Percentiles rank a stretch among this genome's conserved stretches.
These are phyloP conservation scores for Taiozyma sp. DNA, from an alignment of 1,139 yeast genomes.

Conservation along the genomic window DNA sequence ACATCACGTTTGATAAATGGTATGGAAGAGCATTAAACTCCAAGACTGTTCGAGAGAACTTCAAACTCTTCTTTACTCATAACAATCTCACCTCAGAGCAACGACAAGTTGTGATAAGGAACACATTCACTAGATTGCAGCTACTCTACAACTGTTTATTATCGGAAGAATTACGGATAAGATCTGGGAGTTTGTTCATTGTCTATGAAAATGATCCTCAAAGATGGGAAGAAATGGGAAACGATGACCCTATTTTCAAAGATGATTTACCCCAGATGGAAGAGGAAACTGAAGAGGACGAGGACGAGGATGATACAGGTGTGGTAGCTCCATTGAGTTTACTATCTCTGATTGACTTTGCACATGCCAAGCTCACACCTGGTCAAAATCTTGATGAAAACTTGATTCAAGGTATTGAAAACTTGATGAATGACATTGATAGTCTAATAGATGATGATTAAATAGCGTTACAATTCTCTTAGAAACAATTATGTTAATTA, in stretches of 20 bases:
- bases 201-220: conserved; percentile 62
- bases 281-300: conserved; percentile 27
- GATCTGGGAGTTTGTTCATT: conserved; percentile 71
- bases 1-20: conserved; percentile 52
- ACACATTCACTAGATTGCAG: conserved; percentile 53
- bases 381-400: conserved; percentile 72
- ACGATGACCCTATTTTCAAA: conserved; percentile 36
- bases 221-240: conserved; percentile 39
- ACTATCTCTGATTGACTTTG: conserved; percentile 78
- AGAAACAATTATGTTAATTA: neutral
- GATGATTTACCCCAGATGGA: conserved; percentile 30
- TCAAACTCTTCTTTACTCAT: conserved; percentile 46
- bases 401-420: conserved; percentile 60
- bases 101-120: conserved; percentile 31
- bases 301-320: conserved; percentile 26
- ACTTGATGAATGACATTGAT: conserved; percentile 42
- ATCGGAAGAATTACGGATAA: conserved; percentile 57
- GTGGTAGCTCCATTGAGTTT: conserved; percentile 29
- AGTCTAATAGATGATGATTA: conserved; percentile 16
- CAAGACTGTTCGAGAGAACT: conserved; percentile 40
- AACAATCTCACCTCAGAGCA: conserved; percentile 28
- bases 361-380: conserved; percentile 65
- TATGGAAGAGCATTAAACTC: conserved; percentile 60
- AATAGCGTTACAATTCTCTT: neutral
- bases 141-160: conserved; percentile 58